Evolutionary conservation across 1,284 basidiomycete species (phyloP).

Genomic region (Papiliotrema flavescens): DNA sequence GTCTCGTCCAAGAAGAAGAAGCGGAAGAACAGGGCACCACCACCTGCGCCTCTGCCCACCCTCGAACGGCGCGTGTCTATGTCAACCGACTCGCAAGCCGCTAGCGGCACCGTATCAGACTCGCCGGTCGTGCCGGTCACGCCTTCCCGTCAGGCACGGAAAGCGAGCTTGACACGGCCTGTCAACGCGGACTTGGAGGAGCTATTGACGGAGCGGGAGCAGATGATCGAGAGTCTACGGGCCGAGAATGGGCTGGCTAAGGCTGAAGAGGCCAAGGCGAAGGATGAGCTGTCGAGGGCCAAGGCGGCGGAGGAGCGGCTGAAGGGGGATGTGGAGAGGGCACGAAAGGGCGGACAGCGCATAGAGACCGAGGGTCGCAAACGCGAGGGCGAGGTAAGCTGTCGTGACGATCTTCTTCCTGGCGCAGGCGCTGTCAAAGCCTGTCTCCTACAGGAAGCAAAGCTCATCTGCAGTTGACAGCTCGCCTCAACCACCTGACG

Average conservation of each 20-base stretch:
- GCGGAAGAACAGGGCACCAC: slow-evolving; percentile 29
- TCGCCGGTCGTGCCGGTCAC: neutral
- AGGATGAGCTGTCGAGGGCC: slow-evolving; percentile 27
- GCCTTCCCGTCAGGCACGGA: slow-evolving; percentile 17
- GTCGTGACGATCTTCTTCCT: no score
- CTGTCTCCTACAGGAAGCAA: no score
- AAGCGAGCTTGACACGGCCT: slow-evolving; percentile 21
- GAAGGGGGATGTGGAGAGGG: slow-evolving; percentile 29
- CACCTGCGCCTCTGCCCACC: neutral
- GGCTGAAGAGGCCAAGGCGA: slow-evolving; percentile 40
- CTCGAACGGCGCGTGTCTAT: neutral
- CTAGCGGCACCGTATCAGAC: neutral
- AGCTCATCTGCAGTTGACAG: slow-evolving; percentile 4
- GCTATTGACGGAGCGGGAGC: slow-evolving; percentile 33
- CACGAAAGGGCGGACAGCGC: slow-evolving; percentile 17
- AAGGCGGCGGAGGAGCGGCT: slow-evolving; percentile 29
- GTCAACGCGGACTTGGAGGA: slow-evolving; percentile 24
- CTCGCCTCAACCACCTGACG: slow-evolving; percentile 11
- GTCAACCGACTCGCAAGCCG: neutral
- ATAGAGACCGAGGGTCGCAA: slow-evolving; percentile 25
- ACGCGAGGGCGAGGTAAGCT: slow-evolving; percentile 39
- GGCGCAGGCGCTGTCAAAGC: no score
- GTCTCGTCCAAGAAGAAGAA: slow-evolving; percentile 20
- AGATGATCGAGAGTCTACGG: slow-evolving; percentile 35
- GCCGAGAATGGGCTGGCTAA: slow-evolving; percentile 41